Evolutionary conservation across 495 filamentous ascomycete genomes (phyloP).

Genomic region (Aspergillus wentii): DNA sequence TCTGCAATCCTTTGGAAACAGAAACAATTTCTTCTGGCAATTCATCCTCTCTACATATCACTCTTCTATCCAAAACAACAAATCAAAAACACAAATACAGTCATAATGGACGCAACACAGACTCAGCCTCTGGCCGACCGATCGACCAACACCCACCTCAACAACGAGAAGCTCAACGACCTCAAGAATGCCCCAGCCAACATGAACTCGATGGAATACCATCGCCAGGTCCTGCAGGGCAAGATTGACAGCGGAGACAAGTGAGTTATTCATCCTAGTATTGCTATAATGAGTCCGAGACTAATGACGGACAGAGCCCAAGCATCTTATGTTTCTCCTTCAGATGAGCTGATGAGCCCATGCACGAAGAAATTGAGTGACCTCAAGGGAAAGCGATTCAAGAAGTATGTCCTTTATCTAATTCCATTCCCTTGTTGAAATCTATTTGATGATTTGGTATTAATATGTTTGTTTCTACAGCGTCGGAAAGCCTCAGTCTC

Average conservation of each 20-base stretch:
- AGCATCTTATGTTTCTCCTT: constrained; percentile 80
- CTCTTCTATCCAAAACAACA: constrained; percentile 4
- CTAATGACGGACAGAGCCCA: constrained; percentile 27
- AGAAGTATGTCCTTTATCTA: constrained; percentile 33
- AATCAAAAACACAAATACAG: constrained; percentile 1
- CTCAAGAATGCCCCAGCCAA: constrained; percentile 25
- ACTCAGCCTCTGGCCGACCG: constrained; percentile 40
- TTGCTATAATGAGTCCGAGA: background rate
- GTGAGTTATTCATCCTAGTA: constrained; percentile 38
- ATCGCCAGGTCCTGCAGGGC: constrained; percentile 69
- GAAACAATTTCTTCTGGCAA: background rate
- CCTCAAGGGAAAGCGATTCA: constrained; percentile 76
- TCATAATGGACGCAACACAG: constrained; percentile 31
- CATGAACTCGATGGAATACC: constrained; percentile 63
- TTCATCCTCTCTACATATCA: background rate
- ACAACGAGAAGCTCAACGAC: constrained; percentile 25
- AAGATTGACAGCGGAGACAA: constrained; percentile 61
- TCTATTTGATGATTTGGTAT: background rate
- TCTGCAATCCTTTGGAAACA: background rate
- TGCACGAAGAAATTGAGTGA: constrained; percentile 86
- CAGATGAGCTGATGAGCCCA: constrained; percentile 87
- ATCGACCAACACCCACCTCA: constrained; percentile 41
- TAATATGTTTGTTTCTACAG: constrained; percentile 13
- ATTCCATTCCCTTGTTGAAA: too few species aligned
- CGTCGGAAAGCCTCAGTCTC: constrained; percentile 43